Conservation (phyloP, 345 rosid species). For the Streptanthus diversifolius region DNA sequence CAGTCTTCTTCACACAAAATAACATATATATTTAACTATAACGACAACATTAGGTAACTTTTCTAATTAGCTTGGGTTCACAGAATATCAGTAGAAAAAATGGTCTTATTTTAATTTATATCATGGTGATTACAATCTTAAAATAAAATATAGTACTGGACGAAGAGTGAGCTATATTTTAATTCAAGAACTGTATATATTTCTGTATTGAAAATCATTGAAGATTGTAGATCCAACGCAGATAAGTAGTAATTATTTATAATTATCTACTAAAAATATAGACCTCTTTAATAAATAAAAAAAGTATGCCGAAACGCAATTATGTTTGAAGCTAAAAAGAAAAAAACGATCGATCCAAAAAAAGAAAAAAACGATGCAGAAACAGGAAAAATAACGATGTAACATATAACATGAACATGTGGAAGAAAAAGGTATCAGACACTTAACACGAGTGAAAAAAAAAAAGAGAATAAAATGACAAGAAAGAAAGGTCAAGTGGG, state of each 20-base stretch:
- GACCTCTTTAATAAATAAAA: background rate
- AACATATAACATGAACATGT: background rate
- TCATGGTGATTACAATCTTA: background rate
- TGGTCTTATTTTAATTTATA: background rate
- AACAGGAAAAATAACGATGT: background rate
- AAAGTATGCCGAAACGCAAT: background rate
- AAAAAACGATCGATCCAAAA: too few species aligned
- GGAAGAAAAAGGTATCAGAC: background rate
- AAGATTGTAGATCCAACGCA: background rate
- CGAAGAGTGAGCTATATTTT: background rate
- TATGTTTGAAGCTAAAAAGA: background rate
- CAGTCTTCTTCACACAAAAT: background rate
- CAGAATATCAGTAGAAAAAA: background rate
- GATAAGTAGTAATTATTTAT: background rate
- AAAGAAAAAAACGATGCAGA: background rate
- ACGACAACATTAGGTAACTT: background rate
- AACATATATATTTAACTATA: background rate
- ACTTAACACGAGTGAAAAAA: background rate
- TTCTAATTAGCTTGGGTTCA: background rate
- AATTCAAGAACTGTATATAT: background rate
- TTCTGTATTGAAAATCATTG: background rate
- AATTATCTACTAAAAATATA: background rate
- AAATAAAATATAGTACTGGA: background rate
- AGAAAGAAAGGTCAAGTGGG: background rate
- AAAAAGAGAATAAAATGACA: background rate